Base-by-base conservation (phyloP, 805 yeast genomes). In the Jamesozyma hellenica region DNA sequence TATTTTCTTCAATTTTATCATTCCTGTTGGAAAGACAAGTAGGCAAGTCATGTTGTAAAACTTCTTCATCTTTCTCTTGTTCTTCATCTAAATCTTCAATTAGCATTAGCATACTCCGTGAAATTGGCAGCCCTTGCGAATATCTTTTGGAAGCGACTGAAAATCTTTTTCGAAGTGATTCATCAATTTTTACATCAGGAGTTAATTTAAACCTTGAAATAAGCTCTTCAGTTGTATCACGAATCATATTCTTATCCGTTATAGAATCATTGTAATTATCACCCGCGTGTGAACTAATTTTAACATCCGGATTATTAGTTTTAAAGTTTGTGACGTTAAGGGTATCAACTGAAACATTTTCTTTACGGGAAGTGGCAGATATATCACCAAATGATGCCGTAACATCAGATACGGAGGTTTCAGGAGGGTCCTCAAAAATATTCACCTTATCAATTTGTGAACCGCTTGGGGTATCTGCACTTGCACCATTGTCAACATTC, bases 181-280 rank as follows among this genome's bases (percentile, higher is more conserved):
- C 43, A 4, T 33, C 23, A 26, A 28, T 47, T 4, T 49, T 21
- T 18, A 45, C 48, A n/a, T 55, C 59, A 10, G 63, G 59, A 2
- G 58, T 45, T 23, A 56, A 29, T 29, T 51, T 47, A 42, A 60
- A 53, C 34, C 53, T 60, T 11, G 63, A 55, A 13, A 60, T 47
- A 14, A 58, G 49, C 34, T 57, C 60, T 42, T 56, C 63, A 2
- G 63, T 60, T 1, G 63, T 58, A 33, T 58, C 62, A 15, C 63
- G 47, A 13, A 52, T 51, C 12, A 59, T 38, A 10, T 43, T 39
- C 4, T 47, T 40, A 7, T n/a, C 26, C 2, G 34, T 5, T 7
- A 4, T 42, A 4, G 4, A 12, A 13, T 45, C 35, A 17, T 38
- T 41, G 17, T 34, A 32, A 17, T 51, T 50, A 29, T 47, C 51